These are phyloP conservation scores for Diaporthe ilicicola DNA, from an alignment of 2,329 filamentous ascomycete genomes.

Conservation along the genomic window DNA sequence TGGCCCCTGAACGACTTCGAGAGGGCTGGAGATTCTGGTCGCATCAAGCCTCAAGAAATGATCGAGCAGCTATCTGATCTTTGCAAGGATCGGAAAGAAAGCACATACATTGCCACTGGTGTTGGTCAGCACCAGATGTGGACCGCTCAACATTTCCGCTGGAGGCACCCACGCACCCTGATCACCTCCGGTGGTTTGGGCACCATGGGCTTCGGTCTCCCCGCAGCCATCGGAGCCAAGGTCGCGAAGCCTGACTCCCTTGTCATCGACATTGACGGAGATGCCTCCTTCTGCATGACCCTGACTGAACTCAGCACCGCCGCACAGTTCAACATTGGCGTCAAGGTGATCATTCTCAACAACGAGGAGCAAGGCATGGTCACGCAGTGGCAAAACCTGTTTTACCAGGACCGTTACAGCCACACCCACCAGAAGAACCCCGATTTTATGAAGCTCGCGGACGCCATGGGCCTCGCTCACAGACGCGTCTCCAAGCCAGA, in stretches of 20 bases:
- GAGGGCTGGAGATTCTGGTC: slow-evolving; percentile 74
- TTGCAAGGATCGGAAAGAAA: slow-evolving; percentile 80
- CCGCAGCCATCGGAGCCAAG: slow-evolving; percentile 94
- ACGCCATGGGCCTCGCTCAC: slow-evolving; percentile 88
- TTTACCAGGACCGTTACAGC: slow-evolving; percentile 92
- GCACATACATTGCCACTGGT: slow-evolving; percentile 89
- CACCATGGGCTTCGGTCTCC: slow-evolving; percentile 95
- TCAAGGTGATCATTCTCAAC: slow-evolving; percentile 94
- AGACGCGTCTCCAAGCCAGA: slow-evolving; percentile 76
- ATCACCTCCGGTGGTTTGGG: slow-evolving; percentile 95
- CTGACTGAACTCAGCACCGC: slow-evolving; percentile 93
- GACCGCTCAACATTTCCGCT: slow-evolving; percentile 95
- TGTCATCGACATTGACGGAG: slow-evolving; percentile 95
- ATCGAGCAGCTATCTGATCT: slow-evolving; percentile 91
- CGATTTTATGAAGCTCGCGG: slow-evolving; percentile 92
- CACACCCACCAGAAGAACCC: slow-evolving; percentile 96
- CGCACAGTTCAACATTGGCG: slow-evolving; percentile 93
- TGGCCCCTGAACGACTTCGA: slow-evolving; percentile 89
- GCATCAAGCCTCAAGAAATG: slow-evolving; percentile 94
- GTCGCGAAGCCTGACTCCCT: slow-evolving; percentile 79
- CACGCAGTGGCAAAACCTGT: slow-evolving; percentile 97
- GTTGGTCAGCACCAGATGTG: slow-evolving; percentile 99
- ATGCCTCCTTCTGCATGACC: slow-evolving; percentile 99
- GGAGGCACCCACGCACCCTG: slow-evolving; percentile 91
- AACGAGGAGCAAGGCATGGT: slow-evolving; percentile 99